Conservation (phyloP, 495 filamentous ascomycete species). For the Aspergillus leporis region DNA sequence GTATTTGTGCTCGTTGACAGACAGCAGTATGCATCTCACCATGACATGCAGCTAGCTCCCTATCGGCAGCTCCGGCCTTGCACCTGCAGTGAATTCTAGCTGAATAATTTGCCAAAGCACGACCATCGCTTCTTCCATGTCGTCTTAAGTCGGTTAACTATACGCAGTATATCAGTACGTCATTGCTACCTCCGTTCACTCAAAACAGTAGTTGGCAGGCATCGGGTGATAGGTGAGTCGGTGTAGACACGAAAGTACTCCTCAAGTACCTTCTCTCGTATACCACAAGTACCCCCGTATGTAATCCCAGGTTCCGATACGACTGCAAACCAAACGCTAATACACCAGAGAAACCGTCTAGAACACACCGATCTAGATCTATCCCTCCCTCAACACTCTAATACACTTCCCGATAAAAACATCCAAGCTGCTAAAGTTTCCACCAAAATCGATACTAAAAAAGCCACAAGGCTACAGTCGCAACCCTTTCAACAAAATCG, state of each 20-base stretch:
- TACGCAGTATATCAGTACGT: neutral
- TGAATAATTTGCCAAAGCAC: neutral
- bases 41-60: slow-evolving; percentile 1
- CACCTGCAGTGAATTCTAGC: neutral
- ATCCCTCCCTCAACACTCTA: neutral
- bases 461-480: neutral
- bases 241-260: neutral
- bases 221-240: neutral
- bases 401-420: neutral
- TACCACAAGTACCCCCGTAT: slow-evolving; percentile 1
- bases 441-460: neutral
- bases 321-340: neutral
- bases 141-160: neutral
- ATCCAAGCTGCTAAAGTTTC: slow-evolving; percentile 1
- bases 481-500: neutral
- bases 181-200: neutral
- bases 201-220: neutral
- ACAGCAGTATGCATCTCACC: neutral
- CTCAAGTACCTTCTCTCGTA: neutral
- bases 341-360: neutral
- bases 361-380: neutral
- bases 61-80: slow-evolving; percentile 1
- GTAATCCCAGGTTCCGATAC: slow-evolving; percentile 8
- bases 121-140: neutral
- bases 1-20: neutral